phyloP scores from a whole-genome alignment of 257 asterid species.

The Leptodermis oblonga region DNA sequence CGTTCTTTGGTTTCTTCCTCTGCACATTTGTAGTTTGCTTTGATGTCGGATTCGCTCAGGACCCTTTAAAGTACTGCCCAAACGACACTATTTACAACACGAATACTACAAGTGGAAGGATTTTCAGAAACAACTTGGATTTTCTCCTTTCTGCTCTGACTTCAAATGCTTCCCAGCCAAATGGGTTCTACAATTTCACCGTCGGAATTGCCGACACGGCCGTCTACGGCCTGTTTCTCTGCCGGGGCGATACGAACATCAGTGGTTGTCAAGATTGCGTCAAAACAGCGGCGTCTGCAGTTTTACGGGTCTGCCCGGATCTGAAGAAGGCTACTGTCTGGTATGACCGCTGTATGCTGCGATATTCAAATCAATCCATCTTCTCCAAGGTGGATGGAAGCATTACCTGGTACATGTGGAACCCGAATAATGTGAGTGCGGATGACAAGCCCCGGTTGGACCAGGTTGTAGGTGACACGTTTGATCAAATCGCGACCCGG shows the following conservation, averaged over 20 bases:
- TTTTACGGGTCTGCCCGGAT: slow-evolving; percentile 8
- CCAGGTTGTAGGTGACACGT: not conserved
- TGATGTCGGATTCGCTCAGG: not conserved
- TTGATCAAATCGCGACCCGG: not conserved
- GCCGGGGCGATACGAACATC: slow-evolving; percentile 17
- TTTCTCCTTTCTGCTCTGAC: slow-evolving; percentile 5
- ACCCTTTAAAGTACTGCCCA: not conserved
- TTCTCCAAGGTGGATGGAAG: not conserved
- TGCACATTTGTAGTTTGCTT: not conserved
- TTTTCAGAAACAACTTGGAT: slow-evolving; percentile 1
- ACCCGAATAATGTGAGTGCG: too few species aligned
- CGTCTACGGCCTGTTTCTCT: slow-evolving; percentile 19
- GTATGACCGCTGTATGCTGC: slow-evolving; percentile 13
- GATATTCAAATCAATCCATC: slow-evolving; percentile 12
- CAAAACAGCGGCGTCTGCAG: not conserved
- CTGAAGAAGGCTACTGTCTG: not conserved
- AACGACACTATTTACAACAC: not conserved
- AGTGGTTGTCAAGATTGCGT: slow-evolving; percentile 13
- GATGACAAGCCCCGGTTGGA: too few species aligned
- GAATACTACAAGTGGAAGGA: not conserved
- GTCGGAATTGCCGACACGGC: not conserved
- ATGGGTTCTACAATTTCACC: slow-evolving; percentile 13
- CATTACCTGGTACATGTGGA: not conserved
- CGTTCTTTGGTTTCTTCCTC: not conserved
- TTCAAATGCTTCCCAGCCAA: slow-evolving; percentile 2